Evolutionary conservation across 192 early-diverging fungal genomes (phyloP).

Genomic region (Spinellus fusiger): DNA sequence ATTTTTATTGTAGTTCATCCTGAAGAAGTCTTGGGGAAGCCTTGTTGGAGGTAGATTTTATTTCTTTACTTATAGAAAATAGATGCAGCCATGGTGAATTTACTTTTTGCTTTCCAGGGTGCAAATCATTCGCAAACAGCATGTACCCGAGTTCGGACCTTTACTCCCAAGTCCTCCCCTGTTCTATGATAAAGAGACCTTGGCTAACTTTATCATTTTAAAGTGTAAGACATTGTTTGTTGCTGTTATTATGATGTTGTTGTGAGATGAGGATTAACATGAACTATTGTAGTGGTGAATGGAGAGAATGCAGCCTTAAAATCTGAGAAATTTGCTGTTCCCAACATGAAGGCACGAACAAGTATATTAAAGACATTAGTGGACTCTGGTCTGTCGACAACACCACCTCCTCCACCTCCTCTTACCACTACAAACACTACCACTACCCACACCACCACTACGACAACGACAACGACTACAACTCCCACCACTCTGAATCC

Average conservation of each 20-base stretch:
- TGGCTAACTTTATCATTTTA: conserved; percentile 37
- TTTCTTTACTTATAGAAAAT: no score
- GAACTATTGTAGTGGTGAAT: conserved; percentile 37
- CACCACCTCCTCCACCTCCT: neutral
- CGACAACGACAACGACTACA: neutral
- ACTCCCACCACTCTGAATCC: neutral
- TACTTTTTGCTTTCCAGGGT: conserved; percentile 18
- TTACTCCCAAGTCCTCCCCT: conserved; percentile 39
- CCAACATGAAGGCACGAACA: conserved; percentile 37
- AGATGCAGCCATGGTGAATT: neutral
- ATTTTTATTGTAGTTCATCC: conserved; percentile 42
- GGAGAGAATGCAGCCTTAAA: conserved; percentile 48
- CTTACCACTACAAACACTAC: no score
- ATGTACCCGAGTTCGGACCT: conserved; percentile 48
- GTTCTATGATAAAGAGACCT: conserved; percentile 29
- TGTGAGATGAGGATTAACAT: neutral
- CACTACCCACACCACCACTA: no score
- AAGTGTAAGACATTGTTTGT: conserved; percentile 15
- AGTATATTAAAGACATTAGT: conserved; percentile 26
- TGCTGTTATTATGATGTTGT: neutral
- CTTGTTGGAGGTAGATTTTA: conserved; percentile 33
- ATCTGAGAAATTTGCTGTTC: conserved; percentile 37
- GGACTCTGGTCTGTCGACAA: neutral
- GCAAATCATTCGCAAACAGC: conserved; percentile 31
- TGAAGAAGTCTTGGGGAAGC: conserved; percentile 5